Conservation (phyloP, 2,329 filamentous ascomycete species). For the Bipolaris gigantea region DNA sequence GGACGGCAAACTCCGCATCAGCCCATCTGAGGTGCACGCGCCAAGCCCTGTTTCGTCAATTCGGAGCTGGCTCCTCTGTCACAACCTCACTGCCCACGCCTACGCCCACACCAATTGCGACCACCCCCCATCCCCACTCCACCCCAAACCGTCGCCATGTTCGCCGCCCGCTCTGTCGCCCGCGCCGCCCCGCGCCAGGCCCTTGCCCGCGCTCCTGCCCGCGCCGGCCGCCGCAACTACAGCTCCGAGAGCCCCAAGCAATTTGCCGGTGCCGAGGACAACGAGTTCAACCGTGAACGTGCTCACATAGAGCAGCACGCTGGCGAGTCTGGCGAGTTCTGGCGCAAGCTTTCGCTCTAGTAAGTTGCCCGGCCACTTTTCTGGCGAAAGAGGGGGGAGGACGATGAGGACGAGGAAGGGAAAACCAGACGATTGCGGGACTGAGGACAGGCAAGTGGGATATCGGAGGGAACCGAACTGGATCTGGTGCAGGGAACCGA, state of each 20-base stretch:
- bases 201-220: constrained; percentile 58
- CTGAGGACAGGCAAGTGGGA: background rate
- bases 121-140: constrained; percentile 36
- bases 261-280: constrained; percentile 70
- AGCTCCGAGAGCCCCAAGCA: constrained; percentile 62
- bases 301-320: constrained; percentile 90
- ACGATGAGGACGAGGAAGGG: background rate
- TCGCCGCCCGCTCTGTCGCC: constrained; percentile 37
- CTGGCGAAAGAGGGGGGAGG: background rate
- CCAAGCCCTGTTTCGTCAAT: constrained; percentile 27
- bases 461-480: background rate
- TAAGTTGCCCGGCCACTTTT: constrained; percentile 56
- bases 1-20: constrained; percentile 14
- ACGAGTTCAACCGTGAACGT: constrained; percentile 92
- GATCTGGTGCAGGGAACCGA: background rate
- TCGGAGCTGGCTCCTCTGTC: constrained; percentile 19
- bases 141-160: constrained; percentile 36
- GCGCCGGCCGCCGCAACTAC: constrained; percentile 70
- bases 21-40: constrained; percentile 10
- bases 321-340: constrained; percentile 80
- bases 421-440: background rate
- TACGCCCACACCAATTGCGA: constrained; percentile 25
- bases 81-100: constrained; percentile 28
- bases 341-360: constrained; percentile 96
- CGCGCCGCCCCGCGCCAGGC: constrained; percentile 60